Conservation (phyloP, 192 early-diverging fungal species). For the Lunasporangiospora selenospora region DNA sequence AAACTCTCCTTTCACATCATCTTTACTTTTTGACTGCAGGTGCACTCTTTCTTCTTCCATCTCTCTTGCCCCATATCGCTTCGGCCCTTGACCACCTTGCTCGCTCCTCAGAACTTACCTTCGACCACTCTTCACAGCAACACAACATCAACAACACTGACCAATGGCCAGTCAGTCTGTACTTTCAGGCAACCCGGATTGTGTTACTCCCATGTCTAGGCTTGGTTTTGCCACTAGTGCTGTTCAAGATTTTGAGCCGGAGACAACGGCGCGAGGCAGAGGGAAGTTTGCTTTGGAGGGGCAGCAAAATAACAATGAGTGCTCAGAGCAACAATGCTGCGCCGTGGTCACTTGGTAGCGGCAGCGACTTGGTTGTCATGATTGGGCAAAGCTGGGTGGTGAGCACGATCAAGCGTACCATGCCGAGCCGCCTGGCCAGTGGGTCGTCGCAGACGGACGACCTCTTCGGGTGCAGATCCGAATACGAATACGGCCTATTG, state of each 20-base stretch:
- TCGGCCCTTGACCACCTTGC: conserved; percentile 24
- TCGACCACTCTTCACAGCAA: not conserved
- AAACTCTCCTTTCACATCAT: conserved; percentile 12
- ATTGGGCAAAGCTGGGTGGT: not conserved
- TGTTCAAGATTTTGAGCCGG: conserved; percentile 17
- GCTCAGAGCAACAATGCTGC: not conserved
- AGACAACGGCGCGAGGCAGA: not conserved
- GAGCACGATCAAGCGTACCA: conserved; percentile 15
- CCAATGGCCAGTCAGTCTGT: not conserved
- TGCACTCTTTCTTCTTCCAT: conserved; percentile 30
- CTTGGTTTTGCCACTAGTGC: conserved; percentile 12
- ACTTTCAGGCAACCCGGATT: conserved; percentile 17
- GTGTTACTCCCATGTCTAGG: conserved; percentile 27
- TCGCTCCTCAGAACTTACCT: conserved; percentile 1
- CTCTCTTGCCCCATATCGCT: conserved; percentile 30
- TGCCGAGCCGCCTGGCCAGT: too few species aligned
- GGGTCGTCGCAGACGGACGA: too few species aligned
- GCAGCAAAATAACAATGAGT: not conserved
- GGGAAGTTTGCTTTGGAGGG: not conserved
- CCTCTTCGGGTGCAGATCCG: too few species aligned
- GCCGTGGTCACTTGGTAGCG: not conserved
- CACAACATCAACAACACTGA: not conserved
- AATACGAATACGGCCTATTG: too few species aligned
- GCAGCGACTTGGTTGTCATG: not conserved
- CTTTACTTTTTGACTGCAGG: conserved; percentile 33